phyloP scores from a whole-genome alignment of 208 protist species.

The Trypanosoma grayi region DNA sequence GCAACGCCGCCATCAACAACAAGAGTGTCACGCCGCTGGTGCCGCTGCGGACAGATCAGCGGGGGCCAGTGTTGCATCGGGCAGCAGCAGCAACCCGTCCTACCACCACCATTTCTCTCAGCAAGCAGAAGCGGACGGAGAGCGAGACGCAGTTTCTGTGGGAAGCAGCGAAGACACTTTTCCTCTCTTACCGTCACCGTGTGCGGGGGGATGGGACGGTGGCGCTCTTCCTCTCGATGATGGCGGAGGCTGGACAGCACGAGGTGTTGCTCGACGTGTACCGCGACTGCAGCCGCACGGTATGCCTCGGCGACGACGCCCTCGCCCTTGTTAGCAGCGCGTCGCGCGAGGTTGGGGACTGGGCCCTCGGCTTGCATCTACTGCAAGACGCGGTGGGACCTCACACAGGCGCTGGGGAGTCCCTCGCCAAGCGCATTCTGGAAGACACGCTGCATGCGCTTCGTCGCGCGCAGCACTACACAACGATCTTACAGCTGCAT shows the following conservation, averaged over 20 bases:
- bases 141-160: constrained; percentile 4
- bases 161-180: constrained; percentile 30
- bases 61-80: constrained; percentile 32
- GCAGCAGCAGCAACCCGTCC: constrained; percentile 21
- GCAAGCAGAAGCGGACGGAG: background rate
- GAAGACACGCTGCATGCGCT: constrained; percentile 48
- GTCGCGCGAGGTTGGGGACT: constrained; percentile 46
- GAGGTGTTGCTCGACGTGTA: constrained; percentile 18
- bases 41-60: constrained; percentile 39
- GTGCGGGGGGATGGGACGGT: constrained; percentile 45
- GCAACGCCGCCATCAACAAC: background rate
- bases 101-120: constrained; percentile 1
- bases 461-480: constrained; percentile 45
- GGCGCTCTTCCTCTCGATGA: constrained; percentile 34
- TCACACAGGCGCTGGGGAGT: background rate
- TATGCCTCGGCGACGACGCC: constrained; percentile 14
- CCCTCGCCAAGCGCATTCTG: constrained; percentile 30
- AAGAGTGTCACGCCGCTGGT: background rate
- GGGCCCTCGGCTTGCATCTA: constrained; percentile 37
- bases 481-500: constrained; percentile 33
- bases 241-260: constrained; percentile 24
- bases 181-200: constrained; percentile 38
- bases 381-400: background rate
- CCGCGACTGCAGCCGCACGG: constrained; percentile 20
- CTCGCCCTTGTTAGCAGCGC: constrained; percentile 31